phyloP scores from a whole-genome alignment of 106 monocot genomes.

The Posidonia australis region DNA sequence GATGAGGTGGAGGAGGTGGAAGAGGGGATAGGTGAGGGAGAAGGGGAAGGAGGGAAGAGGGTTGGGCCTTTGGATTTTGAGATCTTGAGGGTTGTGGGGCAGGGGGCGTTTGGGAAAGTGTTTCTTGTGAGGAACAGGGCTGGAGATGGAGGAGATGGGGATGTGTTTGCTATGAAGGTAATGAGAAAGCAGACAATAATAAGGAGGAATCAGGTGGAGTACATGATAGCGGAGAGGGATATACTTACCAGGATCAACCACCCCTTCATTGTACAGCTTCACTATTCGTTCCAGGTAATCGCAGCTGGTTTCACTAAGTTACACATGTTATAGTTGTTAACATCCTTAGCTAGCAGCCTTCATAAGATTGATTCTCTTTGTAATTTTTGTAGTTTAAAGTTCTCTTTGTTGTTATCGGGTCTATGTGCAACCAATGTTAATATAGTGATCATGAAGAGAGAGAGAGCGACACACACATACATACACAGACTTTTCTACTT shows the following conservation, averaged over 20 bases:
- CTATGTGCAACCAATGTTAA: too few species aligned
- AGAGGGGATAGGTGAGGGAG: neutral
- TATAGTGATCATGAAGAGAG: too few species aligned
- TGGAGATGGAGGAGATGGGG: neutral
- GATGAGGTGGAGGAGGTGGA: slow-evolving; percentile 4
- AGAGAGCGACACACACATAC: too few species aligned
- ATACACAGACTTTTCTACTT: too few species aligned
- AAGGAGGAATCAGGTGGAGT: slow-evolving; percentile 25
- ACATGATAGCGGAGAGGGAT: slow-evolving; percentile 28
- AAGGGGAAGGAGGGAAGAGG: neutral
- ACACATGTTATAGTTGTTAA: neutral
- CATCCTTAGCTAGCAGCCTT: too few species aligned
- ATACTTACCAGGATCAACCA: slow-evolving; percentile 27
- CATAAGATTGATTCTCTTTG: too few species aligned
- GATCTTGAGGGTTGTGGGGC: slow-evolving; percentile 17
- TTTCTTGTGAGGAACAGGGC: slow-evolving; percentile 20
- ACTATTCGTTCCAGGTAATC: slow-evolving; percentile 28
- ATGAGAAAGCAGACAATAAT: slow-evolving; percentile 27
- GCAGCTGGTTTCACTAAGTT: neutral
- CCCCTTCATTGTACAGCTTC: slow-evolving; percentile 26
- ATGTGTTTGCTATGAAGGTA: slow-evolving; percentile 28
- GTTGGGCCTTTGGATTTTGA: slow-evolving; percentile 17
- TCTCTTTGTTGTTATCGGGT: too few species aligned
- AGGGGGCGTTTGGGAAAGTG: slow-evolving; percentile 26
- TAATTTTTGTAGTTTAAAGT: too few species aligned